These are phyloP conservation scores for Xylariaceae sp. DNA, from an alignment of 2,329 filamentous ascomycete species.

Conservation along the genomic window DNA sequence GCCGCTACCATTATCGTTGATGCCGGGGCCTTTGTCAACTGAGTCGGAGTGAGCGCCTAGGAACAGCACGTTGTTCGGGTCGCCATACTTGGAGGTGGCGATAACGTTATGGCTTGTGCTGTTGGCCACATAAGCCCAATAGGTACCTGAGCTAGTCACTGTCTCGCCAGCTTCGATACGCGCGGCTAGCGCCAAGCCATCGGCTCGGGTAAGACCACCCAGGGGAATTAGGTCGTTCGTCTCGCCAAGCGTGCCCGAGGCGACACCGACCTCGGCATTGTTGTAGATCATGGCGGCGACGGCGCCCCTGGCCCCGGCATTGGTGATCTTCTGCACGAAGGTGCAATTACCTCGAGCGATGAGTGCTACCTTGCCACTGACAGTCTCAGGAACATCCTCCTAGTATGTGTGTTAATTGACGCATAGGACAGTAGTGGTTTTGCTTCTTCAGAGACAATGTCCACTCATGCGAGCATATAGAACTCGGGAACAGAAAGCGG, in stretches of 20 bases:
- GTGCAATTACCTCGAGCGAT: conserved; percentile 62
- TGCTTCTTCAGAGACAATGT: neutral
- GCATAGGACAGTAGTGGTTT: neutral
- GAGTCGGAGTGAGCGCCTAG: conserved; percentile 68
- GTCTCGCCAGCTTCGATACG: conserved; percentile 26
- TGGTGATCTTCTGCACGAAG: conserved; percentile 61
- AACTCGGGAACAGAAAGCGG: neutral
- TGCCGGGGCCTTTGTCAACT: conserved; percentile 66
- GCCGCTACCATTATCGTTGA: conserved; percentile 71
- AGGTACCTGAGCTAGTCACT: conserved; percentile 30
- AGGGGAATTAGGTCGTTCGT: conserved; percentile 52
- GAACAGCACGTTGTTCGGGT: conserved; percentile 64
- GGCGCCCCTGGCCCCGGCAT: conserved; percentile 62
- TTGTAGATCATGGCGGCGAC: conserved; percentile 64
- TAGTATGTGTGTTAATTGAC: conserved; percentile 17
- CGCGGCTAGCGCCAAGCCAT: conserved; percentile 40
- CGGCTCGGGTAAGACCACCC: conserved; percentile 53
- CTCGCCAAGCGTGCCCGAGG: conserved; percentile 59
- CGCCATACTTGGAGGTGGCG: conserved; percentile 64
- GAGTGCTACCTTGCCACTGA: conserved; percentile 60
- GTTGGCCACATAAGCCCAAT: conserved; percentile 38
- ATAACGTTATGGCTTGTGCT: conserved; percentile 60
- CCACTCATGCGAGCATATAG: neutral
- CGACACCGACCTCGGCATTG: conserved; percentile 53
- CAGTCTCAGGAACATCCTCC: conserved; percentile 55